phyloP scores from a whole-genome alignment of 2,329 filamentous ascomycete genomes.

The Akanthomyces muscarius region DNA sequence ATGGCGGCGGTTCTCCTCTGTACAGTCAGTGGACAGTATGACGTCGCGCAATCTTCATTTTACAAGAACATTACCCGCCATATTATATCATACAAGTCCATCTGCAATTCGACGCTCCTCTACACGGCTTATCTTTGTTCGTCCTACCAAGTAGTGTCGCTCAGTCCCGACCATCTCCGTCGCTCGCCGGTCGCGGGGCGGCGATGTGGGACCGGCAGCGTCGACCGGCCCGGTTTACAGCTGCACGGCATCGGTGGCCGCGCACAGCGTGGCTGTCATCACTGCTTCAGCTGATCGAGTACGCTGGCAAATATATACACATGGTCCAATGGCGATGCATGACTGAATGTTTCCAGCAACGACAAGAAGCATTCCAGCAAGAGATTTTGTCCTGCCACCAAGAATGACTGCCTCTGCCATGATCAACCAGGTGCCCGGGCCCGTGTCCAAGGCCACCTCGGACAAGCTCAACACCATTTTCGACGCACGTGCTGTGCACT shows the following conservation, averaged over 20 bases:
- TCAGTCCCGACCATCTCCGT: background rate
- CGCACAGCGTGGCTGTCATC: background rate
- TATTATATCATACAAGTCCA: background rate
- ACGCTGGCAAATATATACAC: background rate
- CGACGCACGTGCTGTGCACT: conserved; percentile 49
- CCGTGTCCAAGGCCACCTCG: conserved; percentile 35
- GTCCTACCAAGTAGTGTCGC: no score
- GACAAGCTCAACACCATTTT: conserved; percentile 46
- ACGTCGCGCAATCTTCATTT: background rate
- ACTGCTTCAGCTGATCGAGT: background rate
- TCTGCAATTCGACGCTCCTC: background rate
- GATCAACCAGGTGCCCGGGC: conserved; percentile 29
- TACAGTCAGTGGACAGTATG: no score
- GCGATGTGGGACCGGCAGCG: conserved; percentile 13
- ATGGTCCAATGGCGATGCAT: no score
- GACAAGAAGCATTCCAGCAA: background rate
- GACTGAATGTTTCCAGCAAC: background rate
- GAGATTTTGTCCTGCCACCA: background rate
- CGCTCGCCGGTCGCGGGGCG: background rate
- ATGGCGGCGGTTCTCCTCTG: background rate
- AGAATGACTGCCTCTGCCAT: conserved; percentile 31
- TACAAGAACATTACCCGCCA: background rate
- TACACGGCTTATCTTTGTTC: background rate
- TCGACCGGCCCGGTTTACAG: conserved; percentile 6
- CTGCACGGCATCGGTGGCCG: background rate